Evolutionary conservation across 2,329 filamentous ascomycete species (phyloP), one percentile per base, ranked within the genome.

Genomic region (Pyrenochaeta sp.): DNA sequence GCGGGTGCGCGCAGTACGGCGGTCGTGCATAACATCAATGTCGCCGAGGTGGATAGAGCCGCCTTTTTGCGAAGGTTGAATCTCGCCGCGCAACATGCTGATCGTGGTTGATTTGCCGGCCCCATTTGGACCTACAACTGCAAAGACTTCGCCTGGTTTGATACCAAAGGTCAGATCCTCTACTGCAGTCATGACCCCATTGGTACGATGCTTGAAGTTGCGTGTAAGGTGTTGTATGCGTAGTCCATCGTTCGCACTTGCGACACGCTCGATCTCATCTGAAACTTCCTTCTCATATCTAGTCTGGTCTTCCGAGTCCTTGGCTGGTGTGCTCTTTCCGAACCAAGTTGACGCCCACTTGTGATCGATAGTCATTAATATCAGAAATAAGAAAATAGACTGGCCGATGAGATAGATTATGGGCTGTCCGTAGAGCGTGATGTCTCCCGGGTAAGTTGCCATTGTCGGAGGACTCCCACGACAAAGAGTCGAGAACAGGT

Each of bases 81-180:
- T 84, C 67, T 96, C 92, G 24, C 93, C 93, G 58, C 93, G 86
- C 62, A 97, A 91, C 50, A 96, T 82, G 2, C 89, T 91, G 66
- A 97, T 95, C 0, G 90, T 95, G 0, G 93, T 96, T 0, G 88
- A 91, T 71, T 97, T 97, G 52, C 93, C 93, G 0, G 93, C 93
- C 22, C 93, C 92, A 72, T 96, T 96, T 10, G 92, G 92, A 0
- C 93, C 93, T 0, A 97, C 84, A 0, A 97, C 83, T 0, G 92
- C 92, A 77, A 96, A 96, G 0, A 95, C 90, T 73, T 96, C 90
- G 51, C 90, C 89, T 32, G 86, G 86, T 27, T 85, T 84, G 40
- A 96, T 88, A 22, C 89, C 89, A 70, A 97, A 96, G 0, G 89
- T 91, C 40, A 95, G 85, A 66, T 96, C 91, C 64, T 96, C 88